Evolutionary conservation across 2,329 filamentous ascomycete species (phyloP).

Genomic region (Cordyceps militaris): DNA sequence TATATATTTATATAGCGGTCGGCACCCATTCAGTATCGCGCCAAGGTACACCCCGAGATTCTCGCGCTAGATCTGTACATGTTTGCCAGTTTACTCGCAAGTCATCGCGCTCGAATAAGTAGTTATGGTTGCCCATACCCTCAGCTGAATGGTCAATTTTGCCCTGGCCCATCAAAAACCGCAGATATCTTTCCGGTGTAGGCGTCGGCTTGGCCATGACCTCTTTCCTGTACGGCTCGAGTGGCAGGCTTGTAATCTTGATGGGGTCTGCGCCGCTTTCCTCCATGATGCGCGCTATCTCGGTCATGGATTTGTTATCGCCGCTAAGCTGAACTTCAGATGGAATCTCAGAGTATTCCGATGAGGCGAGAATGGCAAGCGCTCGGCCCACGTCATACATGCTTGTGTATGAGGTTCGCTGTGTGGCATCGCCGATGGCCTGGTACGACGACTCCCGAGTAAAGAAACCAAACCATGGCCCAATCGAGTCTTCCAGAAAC

Average conservation of each 20-base stretch:
- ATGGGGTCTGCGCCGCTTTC: conserved; percentile 15
- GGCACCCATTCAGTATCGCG: too few relatives aligned
- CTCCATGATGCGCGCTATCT: conserved; percentile 23
- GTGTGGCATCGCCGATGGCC: conserved; percentile 20
- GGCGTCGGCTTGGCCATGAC: background rate
- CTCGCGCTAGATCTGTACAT: too few relatives aligned
- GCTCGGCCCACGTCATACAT: conserved; percentile 25
- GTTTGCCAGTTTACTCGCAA: too few relatives aligned
- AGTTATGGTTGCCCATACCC: background rate
- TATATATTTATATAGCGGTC: too few relatives aligned
- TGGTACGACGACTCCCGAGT: background rate
- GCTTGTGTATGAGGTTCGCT: conserved; percentile 25
- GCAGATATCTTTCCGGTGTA: background rate
- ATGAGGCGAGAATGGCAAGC: conserved; percentile 22
- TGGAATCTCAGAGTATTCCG: conserved; percentile 19
- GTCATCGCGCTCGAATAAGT: too few relatives aligned
- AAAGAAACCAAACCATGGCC: conserved; percentile 27
- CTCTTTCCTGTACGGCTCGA: too few relatives aligned
- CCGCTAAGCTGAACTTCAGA: conserved; percentile 22
- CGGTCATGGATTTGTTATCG: conserved; percentile 19
- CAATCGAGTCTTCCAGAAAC: conserved; percentile 27
- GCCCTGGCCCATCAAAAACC: background rate
- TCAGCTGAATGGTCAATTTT: background rate
- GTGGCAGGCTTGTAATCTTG: background rate
- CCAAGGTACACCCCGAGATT: too few relatives aligned